Base-by-base conservation (phyloP, 169 alveolate species). In the Plasmodium cynomolgi region DNA sequence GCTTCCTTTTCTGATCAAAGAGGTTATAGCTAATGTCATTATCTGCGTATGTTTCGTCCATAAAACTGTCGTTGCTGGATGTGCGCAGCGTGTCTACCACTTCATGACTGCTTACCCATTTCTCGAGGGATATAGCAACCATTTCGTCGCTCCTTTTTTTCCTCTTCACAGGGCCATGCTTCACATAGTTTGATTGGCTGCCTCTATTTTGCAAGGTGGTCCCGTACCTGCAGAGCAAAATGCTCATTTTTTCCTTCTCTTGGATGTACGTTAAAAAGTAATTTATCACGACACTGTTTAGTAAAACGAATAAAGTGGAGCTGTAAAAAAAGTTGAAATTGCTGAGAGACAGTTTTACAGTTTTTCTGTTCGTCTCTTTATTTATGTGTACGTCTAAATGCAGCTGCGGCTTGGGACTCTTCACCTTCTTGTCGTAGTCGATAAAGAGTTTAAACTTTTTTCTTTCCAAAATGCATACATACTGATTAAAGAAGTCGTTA, bases 271-370 rank as follows among this genome's bases (percentile, higher is more conserved):
- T 29, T 26, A 90, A 80, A 90, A 90, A 80, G 50, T 47, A 80
- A 90, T 90, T 79, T 41, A 90, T 80, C 31, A 68, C 20, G 17
- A 90, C 44, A 68, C 82, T 73, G 56, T 81, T 80, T 62, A 90
- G 50, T 20, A 90, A 80, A 20, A 90, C 83, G 72, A 90, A 90
- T 68, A 90, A 8, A 29, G 94, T 90, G 50, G 94, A 90, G 50
- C 94, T 90, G 73, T 62, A 90, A 62, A 90, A 90, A 79, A 90
- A 80, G 47, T 90, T 41, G 34, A 90, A 90, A 71, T 90, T 90
- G 13, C 17, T 58, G 50, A 90, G 47, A 1, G 94, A 80, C 23
- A 90, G 33, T 58, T 90, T 90, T 58, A 90, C 54, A 33, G 82
- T 44, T 39, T 90, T 79, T 79, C 34, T 33, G 23, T 80, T 58